A percentile compares a stretch with the other conserved stretches of the same genome.
phyloP scores from a whole-genome alignment of 306 rosid species.

The Acacia acuminata region DNA sequence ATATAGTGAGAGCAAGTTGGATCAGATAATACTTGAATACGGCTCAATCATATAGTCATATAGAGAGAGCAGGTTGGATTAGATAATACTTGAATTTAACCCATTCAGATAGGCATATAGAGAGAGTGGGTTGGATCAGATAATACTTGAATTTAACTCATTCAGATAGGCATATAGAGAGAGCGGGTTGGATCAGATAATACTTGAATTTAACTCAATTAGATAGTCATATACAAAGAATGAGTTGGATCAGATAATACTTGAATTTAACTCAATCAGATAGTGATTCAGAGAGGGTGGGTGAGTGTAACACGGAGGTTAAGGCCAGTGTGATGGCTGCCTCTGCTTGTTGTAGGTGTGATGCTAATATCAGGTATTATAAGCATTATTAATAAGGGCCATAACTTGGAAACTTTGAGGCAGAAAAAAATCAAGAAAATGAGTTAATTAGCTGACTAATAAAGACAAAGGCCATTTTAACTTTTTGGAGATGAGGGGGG shows the following conservation, averaged over 20 bases:
- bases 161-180: not conserved
- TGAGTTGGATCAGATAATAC: not conserved
- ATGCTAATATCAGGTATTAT: conserved; percentile 22
- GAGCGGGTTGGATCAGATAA: not conserved
- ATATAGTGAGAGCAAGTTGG: not conserved
- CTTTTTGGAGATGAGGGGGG: not conserved
- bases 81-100: no score
- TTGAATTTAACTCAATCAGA: no score
- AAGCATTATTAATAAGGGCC: conserved; percentile 28
- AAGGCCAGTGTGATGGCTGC: not conserved
- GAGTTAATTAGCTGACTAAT: not conserved
- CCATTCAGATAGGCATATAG: not conserved
- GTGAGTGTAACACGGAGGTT: conserved; percentile 48
- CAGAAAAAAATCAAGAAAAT: not conserved
- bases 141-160: no score
- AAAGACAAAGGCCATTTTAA: not conserved
- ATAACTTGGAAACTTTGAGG: conserved; percentile 13
- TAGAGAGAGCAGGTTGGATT: not conserved
- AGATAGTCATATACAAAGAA: not conserved
- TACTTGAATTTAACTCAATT: no score
- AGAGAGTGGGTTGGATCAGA: not conserved
- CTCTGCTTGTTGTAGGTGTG: not conserved
- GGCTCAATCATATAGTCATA: no score
- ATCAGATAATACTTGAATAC: no score
- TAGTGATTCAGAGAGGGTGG: not conserved